Evolutionary conservation across 345 rosid genomes (phyloP), one percentile per base, ranked within the genome.

Genomic region (Euphorbia peplus): DNA sequence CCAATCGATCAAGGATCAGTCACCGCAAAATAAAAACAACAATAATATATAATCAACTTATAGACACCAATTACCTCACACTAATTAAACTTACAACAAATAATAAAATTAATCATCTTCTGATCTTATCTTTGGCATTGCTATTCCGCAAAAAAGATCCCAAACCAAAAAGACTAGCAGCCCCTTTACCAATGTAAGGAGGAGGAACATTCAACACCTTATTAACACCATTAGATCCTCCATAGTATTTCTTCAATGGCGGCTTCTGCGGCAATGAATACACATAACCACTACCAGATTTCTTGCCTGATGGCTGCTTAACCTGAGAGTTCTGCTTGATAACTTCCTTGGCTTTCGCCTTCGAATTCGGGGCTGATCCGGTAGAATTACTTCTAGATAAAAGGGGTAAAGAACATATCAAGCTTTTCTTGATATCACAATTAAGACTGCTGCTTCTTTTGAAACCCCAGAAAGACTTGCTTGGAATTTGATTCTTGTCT

Each of bases 401-500:
- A 70, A 88, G 81, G 22, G 91, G 88, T 8, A 90, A 76, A 1
- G 91, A 81, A 65, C 80, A 86, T 0, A 86, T 78, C 13, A 89
- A 35, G 66, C 82, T 79, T 74, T 79, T 90, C 76, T 84, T 83
- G 12, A 71, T 44, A 52, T 87, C 92, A 62, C 83, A 80, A 46
- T 84, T 84, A 8, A 90, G 87, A 35, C 95, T 92, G 39, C 78
- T 70, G 66, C 96, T 87, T 78, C 96, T 86, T 78, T 80, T 85
- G 83, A 93, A 85, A 37, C 92, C 84, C 96, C 97, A 87, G 63
- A 90, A 86, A 11, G 93, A 86, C 75, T 80, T 83, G 29, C 86
- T 64, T 46, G 59, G 82, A 14, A 67, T 64, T n/a, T n/a, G n/a
- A n/a, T n/a, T n/a, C 56, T 79, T 83, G 13, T 77, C 85, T 64